Base-by-base conservation (phyloP, 2,329 filamentous ascomycete species). In the Colletotrichum noveboracense region DNA sequence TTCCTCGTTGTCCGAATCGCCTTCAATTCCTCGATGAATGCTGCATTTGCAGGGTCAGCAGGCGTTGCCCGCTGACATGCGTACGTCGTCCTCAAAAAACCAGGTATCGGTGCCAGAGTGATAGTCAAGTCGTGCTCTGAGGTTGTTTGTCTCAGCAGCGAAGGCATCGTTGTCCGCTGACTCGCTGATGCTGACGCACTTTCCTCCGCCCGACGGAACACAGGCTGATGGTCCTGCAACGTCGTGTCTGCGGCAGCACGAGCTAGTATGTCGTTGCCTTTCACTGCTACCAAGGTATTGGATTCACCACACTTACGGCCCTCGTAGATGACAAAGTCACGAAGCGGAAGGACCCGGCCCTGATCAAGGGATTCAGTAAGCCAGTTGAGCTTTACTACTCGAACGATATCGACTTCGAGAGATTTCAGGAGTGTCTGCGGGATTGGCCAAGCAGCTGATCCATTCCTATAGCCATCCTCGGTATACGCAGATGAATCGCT, bases 1-100 rank as follows among this genome's bases (percentile, higher is more conserved):
- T 91, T 88, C 26, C 96, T 91, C 4, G 93, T 89, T 3, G 91
- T 91, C 61, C 94, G 91, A 78, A 98, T 95, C 75, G 93, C 93
- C 79, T 92, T 91, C 7, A 99, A 88, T 76, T 94, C 89, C 1
- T 90, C 85, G 56, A 98, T 91, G 82, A 99, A 98, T 0, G 84
- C 84, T 56, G 91, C 88, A 79, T 98, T 98, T 1, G 94, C 94
- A 0, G 92, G 88, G 70, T 93, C 86, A 1, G 91, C 84, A 0
- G 93, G 94, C 0, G 96, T 95, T 2, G 92, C 91, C 28, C 96
- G 92, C 82, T 97, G 91, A 80, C 97, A 98, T 7, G 96, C 93
- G 83, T 97, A 98, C 7, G 88, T 87, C 13, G 91, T 86, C 26
- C 38, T 65, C 48, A 77, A 66, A 38, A 66, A 77, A 4, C 43